Base-by-base conservation (phyloP, 2,329 filamentous ascomycete genomes). In the Emmonsiellopsis sp. region DNA sequence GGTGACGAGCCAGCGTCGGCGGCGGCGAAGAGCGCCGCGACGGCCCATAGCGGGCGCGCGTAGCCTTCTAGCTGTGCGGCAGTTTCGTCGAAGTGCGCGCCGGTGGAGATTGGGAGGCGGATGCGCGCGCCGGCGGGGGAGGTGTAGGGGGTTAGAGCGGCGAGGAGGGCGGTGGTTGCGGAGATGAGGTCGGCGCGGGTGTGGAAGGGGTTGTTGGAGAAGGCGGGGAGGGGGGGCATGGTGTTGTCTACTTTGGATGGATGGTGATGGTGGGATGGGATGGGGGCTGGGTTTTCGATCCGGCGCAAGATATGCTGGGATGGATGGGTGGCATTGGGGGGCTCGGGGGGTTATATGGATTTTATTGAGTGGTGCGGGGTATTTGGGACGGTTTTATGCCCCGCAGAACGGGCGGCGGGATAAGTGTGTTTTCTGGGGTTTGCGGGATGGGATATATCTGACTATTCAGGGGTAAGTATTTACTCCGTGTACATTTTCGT, bases 31-130 rank as follows among this genome's bases (percentile, higher is more conserved):
- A 71, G 56, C 48, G 71, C 8, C 65, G 71, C 54, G 34, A 66
- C 37, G 43, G 61, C 44, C 66, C 72, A 53, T 57, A 64, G 53
- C 62, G 69, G 27, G 53, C 65, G 17, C 58, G 69, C 62, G 57
- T 66, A 52, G 55, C 63, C 14, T 70, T 74, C 54, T 61, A 71
- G 33, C 50, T 61, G 13, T 55, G 66, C 59, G 6, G 56, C 58
- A 2, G 36, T 14, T 42, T 51, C 48, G 17, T 51, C 48, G 17
- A 51, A 51, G 21, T 63, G 61, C 10, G 55, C 55, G 1, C 56
- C 60, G 3, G 60, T 62, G 9, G 56, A 50, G 17, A 57, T 49
- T 1, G 57, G 59, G 13, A 60, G 56, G 13, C 55, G 56, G 42
- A 62, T 56, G 21, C 49, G 45, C 2, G 55, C 60, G 2, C 43